Conservation (phyloP, 228 moss, liverwort and hornwort species). For the Sphagnum fallax region DNA sequence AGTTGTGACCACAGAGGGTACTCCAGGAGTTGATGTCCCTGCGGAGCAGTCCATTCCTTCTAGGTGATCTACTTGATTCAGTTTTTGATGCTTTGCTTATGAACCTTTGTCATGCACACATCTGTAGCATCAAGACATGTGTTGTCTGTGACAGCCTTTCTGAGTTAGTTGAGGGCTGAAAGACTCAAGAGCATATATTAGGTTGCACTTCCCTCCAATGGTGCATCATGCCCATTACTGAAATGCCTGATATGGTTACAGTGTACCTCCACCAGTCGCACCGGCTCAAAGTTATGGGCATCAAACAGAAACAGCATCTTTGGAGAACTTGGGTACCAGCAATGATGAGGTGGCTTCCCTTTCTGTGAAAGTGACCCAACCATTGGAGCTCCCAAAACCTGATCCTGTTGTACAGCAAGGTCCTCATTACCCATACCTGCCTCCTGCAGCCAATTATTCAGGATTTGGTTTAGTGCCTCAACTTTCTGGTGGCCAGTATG, state of each 20-base stretch:
- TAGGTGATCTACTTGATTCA: constrained; percentile 32
- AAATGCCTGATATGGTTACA: constrained; percentile 11
- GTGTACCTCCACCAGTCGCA: constrained; percentile 48
- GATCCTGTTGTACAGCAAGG: constrained; percentile 68
- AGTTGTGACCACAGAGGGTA: constrained; percentile 28
- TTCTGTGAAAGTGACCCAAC: constrained; percentile 18
- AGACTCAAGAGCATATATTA: too few relatives aligned
- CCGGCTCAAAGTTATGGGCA: constrained; percentile 58
- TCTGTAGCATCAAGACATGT: too few relatives aligned
- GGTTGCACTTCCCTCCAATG: too few relatives aligned
- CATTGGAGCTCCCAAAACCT: constrained; percentile 48
- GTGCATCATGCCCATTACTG: neutral
- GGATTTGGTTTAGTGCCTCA: constrained; percentile 86
- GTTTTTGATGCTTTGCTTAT: neutral
- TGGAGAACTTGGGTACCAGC: constrained; percentile 33
- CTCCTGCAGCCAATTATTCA: constrained; percentile 64
- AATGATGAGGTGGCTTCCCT: constrained; percentile 40
- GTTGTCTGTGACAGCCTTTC: too few relatives aligned
- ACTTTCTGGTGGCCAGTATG: constrained; percentile 66
- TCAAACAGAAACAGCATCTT: constrained; percentile 33
- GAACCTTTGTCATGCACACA: neutral
- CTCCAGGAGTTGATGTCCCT: constrained; percentile 33
- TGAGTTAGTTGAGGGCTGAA: too few relatives aligned
- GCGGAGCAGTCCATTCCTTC: constrained; percentile 43
- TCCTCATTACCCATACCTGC: constrained; percentile 60